Base-by-base conservation (phyloP, 805 yeast species). In the Kodamaea leandrae region DNA sequence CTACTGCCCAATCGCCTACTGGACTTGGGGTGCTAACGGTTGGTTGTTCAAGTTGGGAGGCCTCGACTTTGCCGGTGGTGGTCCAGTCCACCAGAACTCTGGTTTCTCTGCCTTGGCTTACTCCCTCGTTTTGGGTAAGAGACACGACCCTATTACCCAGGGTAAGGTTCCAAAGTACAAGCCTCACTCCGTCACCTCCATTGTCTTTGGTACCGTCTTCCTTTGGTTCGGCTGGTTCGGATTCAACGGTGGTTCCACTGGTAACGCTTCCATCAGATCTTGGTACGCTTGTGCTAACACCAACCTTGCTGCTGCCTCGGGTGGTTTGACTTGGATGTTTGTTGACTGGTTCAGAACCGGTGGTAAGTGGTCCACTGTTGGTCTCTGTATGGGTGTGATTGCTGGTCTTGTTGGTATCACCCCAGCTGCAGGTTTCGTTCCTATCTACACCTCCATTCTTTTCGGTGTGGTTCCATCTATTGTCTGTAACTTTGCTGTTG, bases 211-310 rank as follows among this genome's bases (percentile, higher is more conserved):
- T 41, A 89, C 97, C 15, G 83, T 87, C 9, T 86, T 93, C 72
- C 77, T 93, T 53, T 91, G 97, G 96, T 89, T 93, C 56, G 99
- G 98, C 26, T 93, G 99, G 99, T 89, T 89, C 58, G 97, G 96
- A 29, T 93, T 93, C 80, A 93, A 93, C 76, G 97, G 96, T 66
- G 98, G 98, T 55, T 88, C 96, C 36, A 86, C 97, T 37, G 97
- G 96, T 64, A 84, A 88, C 60, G 86, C 96, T 26, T 68, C 91
- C 47, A 81, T 93, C 61, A 83, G 97, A 69, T 90, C 96, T 43
- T 87, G 88, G 85, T 89, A 89, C 72, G 96, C 97, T 27, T 78
- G 85, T 61, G 83, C 85, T 58, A 89, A 87, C 77, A 91, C 98
- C 57, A 88, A 91, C 68, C 62, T 91, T 53, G 96, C 98, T 39